These are phyloP conservation scores for Metahyphopichia silvanorum DNA, from an alignment of 805 yeast genomes.

Conservation along the genomic window DNA sequence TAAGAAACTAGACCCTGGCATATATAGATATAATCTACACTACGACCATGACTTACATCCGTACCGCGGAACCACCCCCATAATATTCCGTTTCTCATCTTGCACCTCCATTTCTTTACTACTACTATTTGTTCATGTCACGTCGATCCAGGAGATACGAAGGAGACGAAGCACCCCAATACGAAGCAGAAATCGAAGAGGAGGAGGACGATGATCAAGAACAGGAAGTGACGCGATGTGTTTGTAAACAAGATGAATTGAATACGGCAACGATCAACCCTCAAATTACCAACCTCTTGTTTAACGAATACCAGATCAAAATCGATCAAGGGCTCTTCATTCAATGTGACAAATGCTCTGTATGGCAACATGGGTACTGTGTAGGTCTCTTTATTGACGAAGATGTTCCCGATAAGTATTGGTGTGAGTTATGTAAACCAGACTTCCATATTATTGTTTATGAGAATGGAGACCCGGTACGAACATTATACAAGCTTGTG, in stretches of 20 bases:
- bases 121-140: no score
- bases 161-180: conserved; percentile 15
- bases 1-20: conserved; percentile 7
- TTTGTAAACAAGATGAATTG: conserved; percentile 40
- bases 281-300: conserved; percentile 21
- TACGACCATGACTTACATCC: no score
- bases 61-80: no score
- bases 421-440: conserved; percentile 92
- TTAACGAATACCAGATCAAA: conserved; percentile 31
- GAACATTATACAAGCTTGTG: conserved; percentile 40
- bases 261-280: conserved; percentile 20
- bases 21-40: no score
- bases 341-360: conserved; percentile 87
- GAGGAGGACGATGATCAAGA: conserved; percentile 31
- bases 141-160: conserved; percentile 27
- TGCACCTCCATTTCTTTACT: no score
- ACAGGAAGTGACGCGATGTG: conserved; percentile 41
- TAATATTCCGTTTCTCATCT: no score
- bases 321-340: conserved; percentile 64
- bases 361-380: conserved; percentile 98
- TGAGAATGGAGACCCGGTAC: conserved; percentile 16
- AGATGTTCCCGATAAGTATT: conserved; percentile 87
- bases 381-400: conserved; percentile 77
- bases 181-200: conserved; percentile 19
- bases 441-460: conserved; percentile 62